Percentiles rank a stretch among this genome's conserved stretches.
phyloP scores from a whole-genome alignment of 768 basidiomycete genomes.

The Suillus decipiens region DNA sequence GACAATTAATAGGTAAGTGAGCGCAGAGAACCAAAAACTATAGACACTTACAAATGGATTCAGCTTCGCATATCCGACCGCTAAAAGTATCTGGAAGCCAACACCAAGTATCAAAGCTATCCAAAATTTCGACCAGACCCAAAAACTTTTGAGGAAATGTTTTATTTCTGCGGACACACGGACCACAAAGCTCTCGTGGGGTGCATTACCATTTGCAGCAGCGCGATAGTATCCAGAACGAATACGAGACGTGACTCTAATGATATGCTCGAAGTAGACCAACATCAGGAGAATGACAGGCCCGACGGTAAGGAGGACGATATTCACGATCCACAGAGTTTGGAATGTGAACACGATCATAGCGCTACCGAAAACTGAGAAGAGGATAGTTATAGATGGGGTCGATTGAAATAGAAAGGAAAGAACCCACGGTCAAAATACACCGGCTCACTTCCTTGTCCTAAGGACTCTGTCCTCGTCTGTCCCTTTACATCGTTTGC shows the following conservation, averaged over 20 bases:
- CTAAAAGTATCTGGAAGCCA: conserved; percentile 48
- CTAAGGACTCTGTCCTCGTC: conserved; percentile 19
- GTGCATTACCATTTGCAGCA: conserved; percentile 6
- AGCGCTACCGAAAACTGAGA: conserved; percentile 56
- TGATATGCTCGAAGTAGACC: conserved; percentile 35
- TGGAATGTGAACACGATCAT: conserved; percentile 58
- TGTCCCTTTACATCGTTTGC: conserved; percentile 40
- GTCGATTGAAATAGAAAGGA: neutral
- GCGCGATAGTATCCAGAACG: conserved; percentile 15
- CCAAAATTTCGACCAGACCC: conserved; percentile 66
- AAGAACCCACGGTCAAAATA: conserved; percentile 71
- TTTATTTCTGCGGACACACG: conserved; percentile 28
- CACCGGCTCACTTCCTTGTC: conserved; percentile 39
- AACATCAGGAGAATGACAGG: conserved; percentile 56
- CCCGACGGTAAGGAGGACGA: conserved; percentile 62
- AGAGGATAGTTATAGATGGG: neutral
- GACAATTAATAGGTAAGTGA: neutral
- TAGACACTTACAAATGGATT: conserved; percentile 61
- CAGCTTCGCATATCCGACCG: conserved; percentile 49
- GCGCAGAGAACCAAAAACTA: neutral
- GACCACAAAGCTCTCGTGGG: conserved; percentile 13
- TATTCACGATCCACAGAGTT: conserved; percentile 54
- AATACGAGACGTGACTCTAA: conserved; percentile 21
- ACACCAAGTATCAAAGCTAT: conserved; percentile 49
- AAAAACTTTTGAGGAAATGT: conserved; percentile 33